Conservation (phyloP, 805 yeast species). For the Helenozyma rhizophorensis region DNA sequence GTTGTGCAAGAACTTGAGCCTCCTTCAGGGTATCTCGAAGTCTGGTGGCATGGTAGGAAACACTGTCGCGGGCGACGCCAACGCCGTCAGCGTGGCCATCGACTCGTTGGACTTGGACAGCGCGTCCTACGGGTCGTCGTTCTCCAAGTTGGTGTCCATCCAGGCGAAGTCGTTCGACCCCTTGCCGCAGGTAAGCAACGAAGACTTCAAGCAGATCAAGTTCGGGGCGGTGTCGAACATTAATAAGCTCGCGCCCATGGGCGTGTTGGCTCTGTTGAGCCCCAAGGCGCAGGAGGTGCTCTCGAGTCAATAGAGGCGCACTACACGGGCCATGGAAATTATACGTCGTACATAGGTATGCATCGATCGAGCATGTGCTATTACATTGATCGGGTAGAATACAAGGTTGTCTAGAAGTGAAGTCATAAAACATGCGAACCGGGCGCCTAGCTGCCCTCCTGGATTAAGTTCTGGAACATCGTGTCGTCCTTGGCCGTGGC, state of each 20-base stretch:
- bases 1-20: slow-evolving; percentile 24
- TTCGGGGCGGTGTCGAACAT: slow-evolving; percentile 22
- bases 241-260: slow-evolving; percentile 21
- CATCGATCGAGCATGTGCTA: too few species aligned
- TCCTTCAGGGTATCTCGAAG: slow-evolving; percentile 26
- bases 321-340: background rate
- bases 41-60: slow-evolving; percentile 14
- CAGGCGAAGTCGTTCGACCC: slow-evolving; percentile 68
- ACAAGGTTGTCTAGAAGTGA: too few species aligned
- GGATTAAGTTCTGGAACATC: slow-evolving; percentile 5
- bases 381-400: too few species aligned
- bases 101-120: slow-evolving; percentile 58
- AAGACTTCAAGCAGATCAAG: slow-evolving; percentile 28
- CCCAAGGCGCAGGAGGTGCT: slow-evolving; percentile 11
- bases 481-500: slow-evolving; percentile 2
- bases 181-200: slow-evolving; percentile 43
- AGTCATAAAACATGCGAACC: too few species aligned
- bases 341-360: too few species aligned
- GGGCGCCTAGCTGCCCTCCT: slow-evolving; percentile 1
- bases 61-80: slow-evolving; percentile 15
- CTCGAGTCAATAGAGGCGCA: slow-evolving; percentile 3
- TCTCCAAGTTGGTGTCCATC: slow-evolving; percentile 67
- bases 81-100: slow-evolving; percentile 26
- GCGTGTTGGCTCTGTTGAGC: slow-evolving; percentile 25
- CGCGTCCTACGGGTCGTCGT: slow-evolving; percentile 78